Evolutionary conservation across 1,284 basidiomycete species (phyloP).

Genomic region (Irpex sp.): DNA sequence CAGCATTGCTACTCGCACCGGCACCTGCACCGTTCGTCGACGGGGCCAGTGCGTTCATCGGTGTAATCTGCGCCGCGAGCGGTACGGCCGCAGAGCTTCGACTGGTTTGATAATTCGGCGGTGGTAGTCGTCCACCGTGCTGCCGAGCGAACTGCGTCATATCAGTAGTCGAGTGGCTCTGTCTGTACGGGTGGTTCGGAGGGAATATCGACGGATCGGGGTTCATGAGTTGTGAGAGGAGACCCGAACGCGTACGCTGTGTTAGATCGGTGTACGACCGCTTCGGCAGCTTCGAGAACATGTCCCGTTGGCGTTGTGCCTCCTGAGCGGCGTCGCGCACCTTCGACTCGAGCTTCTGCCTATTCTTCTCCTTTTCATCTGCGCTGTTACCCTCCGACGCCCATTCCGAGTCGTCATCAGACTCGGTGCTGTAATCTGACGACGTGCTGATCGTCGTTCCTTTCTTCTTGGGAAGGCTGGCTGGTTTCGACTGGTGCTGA

Average conservation of each 20-base stretch:
- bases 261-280: constrained; percentile 40
- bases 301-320: constrained; percentile 63
- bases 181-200: constrained; percentile 49
- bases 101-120: constrained; percentile 41
- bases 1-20: constrained; percentile 2
- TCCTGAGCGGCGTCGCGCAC: constrained; percentile 50
- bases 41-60: constrained; percentile 32
- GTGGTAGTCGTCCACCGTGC: constrained; percentile 8
- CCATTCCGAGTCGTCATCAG: constrained; percentile 52
- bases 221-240: constrained; percentile 66
- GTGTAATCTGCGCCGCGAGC: constrained; percentile 48
- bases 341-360: constrained; percentile 30
- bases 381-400: constrained; percentile 44
- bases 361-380: constrained; percentile 19
- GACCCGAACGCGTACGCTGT: constrained; percentile 49
- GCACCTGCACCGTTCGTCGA: constrained; percentile 10
- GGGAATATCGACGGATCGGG: constrained; percentile 63
- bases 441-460: constrained; percentile 29
- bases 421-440: constrained; percentile 41
- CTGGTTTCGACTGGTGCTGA: constrained; percentile 5
- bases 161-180: constrained; percentile 43
- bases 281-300: constrained; percentile 77
- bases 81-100: constrained; percentile 68
- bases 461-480: constrained; percentile 12
- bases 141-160: constrained; percentile 29